Base-by-base conservation (phyloP, 768 basidiomycete genomes). In the Macrolepiota fuliginosa region DNA sequence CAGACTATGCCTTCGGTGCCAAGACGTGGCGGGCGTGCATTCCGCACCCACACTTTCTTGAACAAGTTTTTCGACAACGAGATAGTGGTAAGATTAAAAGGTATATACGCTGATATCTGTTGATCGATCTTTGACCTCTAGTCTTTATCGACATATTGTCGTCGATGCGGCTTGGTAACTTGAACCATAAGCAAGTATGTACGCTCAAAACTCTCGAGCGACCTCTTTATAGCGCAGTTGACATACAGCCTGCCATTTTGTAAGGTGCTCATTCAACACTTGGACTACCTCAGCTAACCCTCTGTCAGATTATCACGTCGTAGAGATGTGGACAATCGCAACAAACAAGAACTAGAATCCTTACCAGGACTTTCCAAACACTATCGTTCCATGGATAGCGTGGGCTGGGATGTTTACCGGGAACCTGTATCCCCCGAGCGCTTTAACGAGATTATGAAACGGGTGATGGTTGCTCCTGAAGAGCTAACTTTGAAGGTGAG, bases 61-160 rank as follows among this genome's bases (percentile, higher is more conserved):
- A 78, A 29, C 81, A 85, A 61, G 90, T 92, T 37, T 92, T 91
- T 73, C 77, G 90, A 58, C 90, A 92, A 70, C 88, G 77, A 50
- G 87, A 91, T 66, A 75, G 81, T 50, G 71, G 84, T 83, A 62
- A 35, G 69, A 49, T 56, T 27, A 22, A 19, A 45, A n/a, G 4
- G 42, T n/a, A 24, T 39, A 39, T 17, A 17, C 6, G 32, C 46
- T 37, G 46, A n/a, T 12, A n/a, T 46, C 9, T 24, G 24, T 3
- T 25, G 13, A 37, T 49, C 39, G 45, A 46, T 29, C 27, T 19
- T 7, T 11, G 22, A 10, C 37, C 36, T 3, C 15, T 57, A 91
- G 92, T 79, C 22, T 95, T 96, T 71, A 82, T 96, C 54, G 80
- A 88, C 68, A 91, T 96, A 79, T 79, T 97, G 58, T 91, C 92